Percentiles rank a stretch among this genome's conserved stretches.
Evolutionary conservation across 306 rosid genomes (phyloP).

Genomic region (Casuarina equisetifolia): DNA sequence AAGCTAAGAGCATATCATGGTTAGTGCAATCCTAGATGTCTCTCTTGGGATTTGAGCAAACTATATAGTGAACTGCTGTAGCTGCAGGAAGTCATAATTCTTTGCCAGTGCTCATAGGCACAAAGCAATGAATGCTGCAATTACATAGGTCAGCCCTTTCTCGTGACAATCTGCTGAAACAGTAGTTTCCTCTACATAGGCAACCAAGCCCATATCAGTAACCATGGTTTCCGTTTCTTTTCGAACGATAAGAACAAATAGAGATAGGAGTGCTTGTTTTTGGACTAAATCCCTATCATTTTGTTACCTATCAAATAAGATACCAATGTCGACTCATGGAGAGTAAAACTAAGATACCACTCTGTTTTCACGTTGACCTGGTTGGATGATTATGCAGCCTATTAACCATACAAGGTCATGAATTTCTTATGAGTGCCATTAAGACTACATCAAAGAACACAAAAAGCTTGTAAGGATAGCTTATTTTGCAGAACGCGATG

Average conservation of each 20-base stretch:
- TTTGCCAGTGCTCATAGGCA: background rate
- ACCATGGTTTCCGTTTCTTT: too few species aligned
- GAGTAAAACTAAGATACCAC: background rate
- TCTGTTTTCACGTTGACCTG: background rate
- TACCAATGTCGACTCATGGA: background rate
- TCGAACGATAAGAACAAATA: background rate
- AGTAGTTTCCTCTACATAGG: too few species aligned
- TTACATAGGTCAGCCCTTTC: background rate
- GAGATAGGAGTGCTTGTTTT: background rate
- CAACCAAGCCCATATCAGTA: too few species aligned
- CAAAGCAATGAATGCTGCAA: background rate
- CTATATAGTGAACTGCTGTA: background rate
- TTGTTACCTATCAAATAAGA: background rate
- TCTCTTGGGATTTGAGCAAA: background rate
- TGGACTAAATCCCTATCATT: background rate
- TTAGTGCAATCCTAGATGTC: background rate
- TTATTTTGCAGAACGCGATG: background rate
- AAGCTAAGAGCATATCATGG: background rate
- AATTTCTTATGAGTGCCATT: background rate
- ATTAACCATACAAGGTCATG: background rate
- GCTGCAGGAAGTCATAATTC: background rate
- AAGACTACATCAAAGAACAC: background rate
- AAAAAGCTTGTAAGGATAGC: background rate
- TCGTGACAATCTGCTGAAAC: background rate
- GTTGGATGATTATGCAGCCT: background rate